phyloP scores from a whole-genome alignment of 1,284 basidiomycete genomes.

The Papiliotrema flavescens region DNA sequence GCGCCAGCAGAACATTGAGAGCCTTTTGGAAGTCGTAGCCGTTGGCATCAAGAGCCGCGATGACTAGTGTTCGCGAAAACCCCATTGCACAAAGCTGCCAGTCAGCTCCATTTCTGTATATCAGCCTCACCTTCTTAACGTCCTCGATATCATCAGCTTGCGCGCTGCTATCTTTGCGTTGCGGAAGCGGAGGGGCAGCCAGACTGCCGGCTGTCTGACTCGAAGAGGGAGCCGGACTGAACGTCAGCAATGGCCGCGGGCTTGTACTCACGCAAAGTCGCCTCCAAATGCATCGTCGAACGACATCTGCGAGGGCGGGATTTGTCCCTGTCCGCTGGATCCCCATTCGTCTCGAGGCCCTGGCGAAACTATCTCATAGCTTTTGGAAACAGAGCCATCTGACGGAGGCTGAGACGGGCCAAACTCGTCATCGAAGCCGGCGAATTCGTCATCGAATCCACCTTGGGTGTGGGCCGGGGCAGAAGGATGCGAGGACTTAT shows the following conservation, averaged over 20 bases:
- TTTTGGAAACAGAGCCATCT: constrained; percentile 22
- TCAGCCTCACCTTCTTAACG: constrained; percentile 43
- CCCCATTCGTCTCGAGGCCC: constrained; percentile 24
- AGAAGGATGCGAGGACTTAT: constrained; percentile 17
- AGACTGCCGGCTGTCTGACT: constrained; percentile 5
- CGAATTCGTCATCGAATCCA: constrained; percentile 48
- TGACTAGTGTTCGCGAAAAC: constrained; percentile 41
- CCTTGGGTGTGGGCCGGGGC: not conserved
- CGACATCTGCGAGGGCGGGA: constrained; percentile 22
- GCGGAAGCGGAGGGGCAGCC: constrained; percentile 28
- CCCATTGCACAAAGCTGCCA: constrained; percentile 48
- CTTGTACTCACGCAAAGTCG: constrained; percentile 29
- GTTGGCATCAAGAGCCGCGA: constrained; percentile 47
- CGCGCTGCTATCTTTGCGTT: constrained; percentile 30
- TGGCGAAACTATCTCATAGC: constrained; percentile 41
- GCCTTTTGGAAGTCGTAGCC: constrained; percentile 49
- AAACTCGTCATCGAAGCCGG: constrained; percentile 53
- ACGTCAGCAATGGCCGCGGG: not conserved
- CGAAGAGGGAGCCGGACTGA: constrained; percentile 11
- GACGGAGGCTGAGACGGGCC: constrained; percentile 21
- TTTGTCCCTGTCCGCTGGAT: constrained; percentile 13
- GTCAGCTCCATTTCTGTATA: not conserved
- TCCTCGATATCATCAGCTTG: constrained; percentile 49
- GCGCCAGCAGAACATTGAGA: constrained; percentile 42
- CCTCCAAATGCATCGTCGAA: constrained; percentile 58